A percentile compares a stretch with the other conserved stretches of the same genome.
These are phyloP conservation scores for Echinochloa phyllopogon DNA, from an alignment of 176 grass and related monocot species.

Conservation along the genomic window DNA sequence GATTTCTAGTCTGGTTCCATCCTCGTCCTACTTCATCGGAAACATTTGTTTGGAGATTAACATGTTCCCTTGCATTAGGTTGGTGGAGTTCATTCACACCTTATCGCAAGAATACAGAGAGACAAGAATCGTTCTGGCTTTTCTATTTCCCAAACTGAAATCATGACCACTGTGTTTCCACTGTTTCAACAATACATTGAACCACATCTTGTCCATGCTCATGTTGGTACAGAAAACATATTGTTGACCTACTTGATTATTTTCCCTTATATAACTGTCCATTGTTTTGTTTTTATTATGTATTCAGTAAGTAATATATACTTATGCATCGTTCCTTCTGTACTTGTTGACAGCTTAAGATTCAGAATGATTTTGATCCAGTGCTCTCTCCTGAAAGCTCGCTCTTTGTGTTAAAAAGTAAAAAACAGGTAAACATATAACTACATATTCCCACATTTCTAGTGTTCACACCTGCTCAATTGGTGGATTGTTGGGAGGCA, in stretches of 20 bases:
- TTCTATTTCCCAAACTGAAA: slow-evolving; percentile 93
- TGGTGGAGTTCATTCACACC: slow-evolving; percentile 98
- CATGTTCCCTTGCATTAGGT: slow-evolving; percentile 58
- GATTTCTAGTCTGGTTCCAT: slow-evolving; percentile 29
- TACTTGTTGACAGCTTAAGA: slow-evolving; percentile 79
- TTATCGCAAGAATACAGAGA: slow-evolving; percentile 95
- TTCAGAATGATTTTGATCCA: slow-evolving; percentile 99
- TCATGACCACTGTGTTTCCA: slow-evolving; percentile 97
- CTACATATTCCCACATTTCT: slow-evolving; percentile 18
- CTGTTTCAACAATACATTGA: slow-evolving; percentile 97
- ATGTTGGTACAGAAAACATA: slow-evolving; percentile 95
- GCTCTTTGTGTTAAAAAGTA: slow-evolving; percentile 97
- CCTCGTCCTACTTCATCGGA: slow-evolving; percentile 24
- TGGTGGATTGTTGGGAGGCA: not conserved
- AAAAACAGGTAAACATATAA: slow-evolving; percentile 63
- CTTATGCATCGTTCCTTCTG: slow-evolving; percentile 39
- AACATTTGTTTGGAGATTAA: slow-evolving; percentile 36
- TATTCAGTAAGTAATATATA: slow-evolving; percentile 26
- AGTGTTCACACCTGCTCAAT: not conserved
- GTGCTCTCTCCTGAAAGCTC: slow-evolving; percentile 99
- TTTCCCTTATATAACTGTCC: slow-evolving; percentile 5
- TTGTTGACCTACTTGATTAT: slow-evolving; percentile 35
- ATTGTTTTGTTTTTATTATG: slow-evolving; percentile 14
- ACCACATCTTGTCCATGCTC: slow-evolving; percentile 99
- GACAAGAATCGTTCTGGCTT: slow-evolving; percentile 86